Percentiles rank a stretch among this genome's conserved stretches.
Evolutionary conservation across 805 yeast genomes (phyloP).

Genomic region (Scheffersomyces stipitis): DNA sequence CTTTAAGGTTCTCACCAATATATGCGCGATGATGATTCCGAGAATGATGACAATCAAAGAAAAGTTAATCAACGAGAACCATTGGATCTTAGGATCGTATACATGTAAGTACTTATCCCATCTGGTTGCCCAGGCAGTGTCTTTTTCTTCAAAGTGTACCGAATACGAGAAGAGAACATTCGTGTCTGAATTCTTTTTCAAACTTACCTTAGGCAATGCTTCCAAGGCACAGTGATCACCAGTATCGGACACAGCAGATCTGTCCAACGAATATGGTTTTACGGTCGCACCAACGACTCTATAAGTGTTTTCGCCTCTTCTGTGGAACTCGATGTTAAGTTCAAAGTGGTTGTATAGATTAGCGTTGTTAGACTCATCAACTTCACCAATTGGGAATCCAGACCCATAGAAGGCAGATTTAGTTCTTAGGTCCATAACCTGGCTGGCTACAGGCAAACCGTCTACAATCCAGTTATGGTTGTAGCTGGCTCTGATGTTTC

Average conservation of each 20-base stretch:
- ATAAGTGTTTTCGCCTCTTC: slow-evolving; percentile 60
- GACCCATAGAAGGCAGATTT: slow-evolving; percentile 66
- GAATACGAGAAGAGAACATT: slow-evolving; percentile 82
- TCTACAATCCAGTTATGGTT: slow-evolving; percentile 91
- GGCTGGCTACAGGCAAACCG: slow-evolving; percentile 88
- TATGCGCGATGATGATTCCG: slow-evolving; percentile 75
- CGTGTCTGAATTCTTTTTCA: slow-evolving; percentile 51
- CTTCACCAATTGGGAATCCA: slow-evolving; percentile 78
- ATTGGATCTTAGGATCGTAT: slow-evolving; percentile 89
- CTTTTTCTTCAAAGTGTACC: slow-evolving; percentile 66
- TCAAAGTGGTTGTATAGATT: slow-evolving; percentile 81
- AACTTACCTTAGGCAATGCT: slow-evolving; percentile 39
- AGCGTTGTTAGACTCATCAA: slow-evolving; percentile 55
- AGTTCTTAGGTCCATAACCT: slow-evolving; percentile 56
- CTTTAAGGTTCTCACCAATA: slow-evolving; percentile 74
- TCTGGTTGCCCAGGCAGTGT: slow-evolving; percentile 93
- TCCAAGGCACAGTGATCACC: slow-evolving; percentile 31
- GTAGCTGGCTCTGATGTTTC: slow-evolving; percentile 79
- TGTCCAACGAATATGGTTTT: slow-evolving; percentile 59
- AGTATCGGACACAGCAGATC: slow-evolving; percentile 18
- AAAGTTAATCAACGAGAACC: slow-evolving; percentile 91
- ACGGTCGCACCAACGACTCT: slow-evolving; percentile 92
- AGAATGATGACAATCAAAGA: slow-evolving; percentile 76
- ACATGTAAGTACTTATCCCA: slow-evolving; percentile 97
- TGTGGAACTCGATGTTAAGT: slow-evolving; percentile 78